Evolutionary conservation across 768 basidiomycete species (phyloP), one percentile per base, ranked within the genome.

Genomic region (Trametes cubensis): DNA sequence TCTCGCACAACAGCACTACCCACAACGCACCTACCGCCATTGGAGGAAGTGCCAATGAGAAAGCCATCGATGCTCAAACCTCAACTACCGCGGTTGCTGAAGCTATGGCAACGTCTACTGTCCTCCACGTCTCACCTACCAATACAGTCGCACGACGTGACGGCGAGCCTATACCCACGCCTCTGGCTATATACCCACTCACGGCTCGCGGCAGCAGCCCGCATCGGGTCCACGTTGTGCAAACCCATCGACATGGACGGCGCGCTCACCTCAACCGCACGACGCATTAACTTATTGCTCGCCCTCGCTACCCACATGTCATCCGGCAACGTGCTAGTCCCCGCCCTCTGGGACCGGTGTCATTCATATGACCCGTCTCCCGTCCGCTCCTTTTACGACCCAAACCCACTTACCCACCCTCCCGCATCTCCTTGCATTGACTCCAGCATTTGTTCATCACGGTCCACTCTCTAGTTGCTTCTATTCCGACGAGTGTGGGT

Each of bases 11-110:
- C 46, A 71, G 73, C 25, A 71, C 82, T 2, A 40, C 75, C 47
- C 79, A 86, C 69, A 76, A 80, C 46, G 76, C 74, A 14, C 91
- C 90, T 4, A 84, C 74, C 4, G 83, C 82, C 10, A 71, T 92
- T 56, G 90, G 90, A 28, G 90, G 90, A 15, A 81, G 80, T 54
- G 85, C 81, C 13, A 49, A 67, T 70, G 28, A 66, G 60, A 66
- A 63, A 47, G 47, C 66, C 3, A 44, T 56, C 17, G 49, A 39
- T 15, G 14, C 46, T 20, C 59, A 49, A 25, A 64, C 60, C 38
- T 53, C 65, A 6, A 67, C 68, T 20, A 68, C 71, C 51, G 70
- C 67, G 23, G 41, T 26, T 13, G 57, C 39, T 17, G 63, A 58
- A 14, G 61, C 20, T 49, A 68, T 73, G 21, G 68, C 70, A 21